phyloP scores from a whole-genome alignment of 2,329 filamentous ascomycete genomes.

The Monilinia polystroma region DNA sequence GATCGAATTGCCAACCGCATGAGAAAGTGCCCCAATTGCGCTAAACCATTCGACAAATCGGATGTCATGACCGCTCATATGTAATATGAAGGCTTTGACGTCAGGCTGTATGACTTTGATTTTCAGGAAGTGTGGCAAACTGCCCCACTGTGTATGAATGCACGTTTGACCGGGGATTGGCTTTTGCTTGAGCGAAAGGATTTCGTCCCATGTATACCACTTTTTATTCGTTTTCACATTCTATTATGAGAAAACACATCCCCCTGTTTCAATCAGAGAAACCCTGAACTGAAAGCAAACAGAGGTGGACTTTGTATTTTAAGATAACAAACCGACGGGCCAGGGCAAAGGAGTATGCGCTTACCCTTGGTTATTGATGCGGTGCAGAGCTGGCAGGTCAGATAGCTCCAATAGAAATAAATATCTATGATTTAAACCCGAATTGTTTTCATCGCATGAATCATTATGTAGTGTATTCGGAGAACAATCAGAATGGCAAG shows the following conservation, averaged over 20 bases:
- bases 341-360: not conserved
- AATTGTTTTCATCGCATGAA: not conserved
- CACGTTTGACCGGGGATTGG: conserved; percentile 31
- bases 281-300: not conserved
- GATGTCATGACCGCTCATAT: conserved; percentile 77
- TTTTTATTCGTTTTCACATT: conserved; percentile 21
- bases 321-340: not conserved
- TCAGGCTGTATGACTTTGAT: conserved; percentile 25
- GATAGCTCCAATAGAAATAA: conserved; percentile 22
- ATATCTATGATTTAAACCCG: conserved; percentile 12
- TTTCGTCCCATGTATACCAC: conserved; percentile 22
- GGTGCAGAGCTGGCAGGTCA: conserved; percentile 6
- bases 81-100: conserved; percentile 34
- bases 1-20: conserved; percentile 85
- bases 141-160: conserved; percentile 37
- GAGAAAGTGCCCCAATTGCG: conserved; percentile 93
- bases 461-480: not conserved
- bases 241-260: not conserved
- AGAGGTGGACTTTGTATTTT: conserved; percentile 22
- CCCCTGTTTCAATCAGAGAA: not conserved
- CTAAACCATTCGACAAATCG: conserved; percentile 83
- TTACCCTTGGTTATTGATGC: conserved; percentile 20
- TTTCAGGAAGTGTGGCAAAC: conserved; percentile 6
- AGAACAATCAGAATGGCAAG: not conserved
- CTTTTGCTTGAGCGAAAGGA: conserved; percentile 26